Percentiles rank a stretch among this genome's conserved stretches.
Evolutionary conservation across 805 yeast genomes (phyloP).

Genomic region (Kodamaea kaohsiungensis): DNA sequence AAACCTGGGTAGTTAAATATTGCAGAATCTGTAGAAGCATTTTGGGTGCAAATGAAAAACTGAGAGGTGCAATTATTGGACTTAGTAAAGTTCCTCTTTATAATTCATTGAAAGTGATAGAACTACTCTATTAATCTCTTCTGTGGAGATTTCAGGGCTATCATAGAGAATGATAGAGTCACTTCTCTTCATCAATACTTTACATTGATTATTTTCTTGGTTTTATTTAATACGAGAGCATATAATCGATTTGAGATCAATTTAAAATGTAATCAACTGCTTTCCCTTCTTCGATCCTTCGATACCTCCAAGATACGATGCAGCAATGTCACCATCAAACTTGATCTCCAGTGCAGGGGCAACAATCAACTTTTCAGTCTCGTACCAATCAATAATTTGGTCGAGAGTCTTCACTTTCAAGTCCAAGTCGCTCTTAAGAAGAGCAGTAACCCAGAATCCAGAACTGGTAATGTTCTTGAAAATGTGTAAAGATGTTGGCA

Average conservation of each 20-base stretch:
- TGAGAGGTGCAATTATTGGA: no score
- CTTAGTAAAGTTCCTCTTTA: no score
- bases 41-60: no score
- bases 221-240: not conserved
- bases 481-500: conserved; percentile 86
- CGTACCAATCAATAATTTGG: conserved; percentile 43
- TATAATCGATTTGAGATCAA: no score
- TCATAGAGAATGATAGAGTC: no score
- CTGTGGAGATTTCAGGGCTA: no score
- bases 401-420: conserved; percentile 39
- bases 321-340: conserved; percentile 20
- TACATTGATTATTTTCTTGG: no score
- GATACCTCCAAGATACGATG: conserved; percentile 31
- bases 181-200: no score
- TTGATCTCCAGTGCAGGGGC: conserved; percentile 36
- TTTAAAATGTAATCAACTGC: conserved; percentile 32
- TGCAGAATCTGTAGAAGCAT: no score
- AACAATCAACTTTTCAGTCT: conserved; percentile 37
- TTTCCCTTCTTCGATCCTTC: conserved; percentile 38
- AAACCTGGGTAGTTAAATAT: no score
- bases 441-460: conserved; percentile 90
- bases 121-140: no score
- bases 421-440: conserved; percentile 34
- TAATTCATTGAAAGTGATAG: no score
- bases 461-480: conserved; percentile 83